Evolutionary conservation across 768 basidiomycete species (phyloP).

Genomic region (Hydnum rufescens): DNA sequence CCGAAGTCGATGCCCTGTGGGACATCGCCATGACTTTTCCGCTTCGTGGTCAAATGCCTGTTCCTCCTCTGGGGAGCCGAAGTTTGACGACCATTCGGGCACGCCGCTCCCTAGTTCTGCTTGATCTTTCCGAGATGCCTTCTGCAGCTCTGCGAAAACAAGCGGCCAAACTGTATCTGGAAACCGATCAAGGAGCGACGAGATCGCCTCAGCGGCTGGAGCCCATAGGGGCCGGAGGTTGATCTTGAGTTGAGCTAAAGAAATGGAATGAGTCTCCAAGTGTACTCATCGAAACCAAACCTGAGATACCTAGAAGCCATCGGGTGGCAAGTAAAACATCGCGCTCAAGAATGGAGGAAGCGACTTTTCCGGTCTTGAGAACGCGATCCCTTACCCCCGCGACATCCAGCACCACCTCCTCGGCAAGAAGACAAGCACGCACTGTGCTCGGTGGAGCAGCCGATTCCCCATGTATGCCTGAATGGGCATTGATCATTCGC

Average conservation of each 20-base stretch:
- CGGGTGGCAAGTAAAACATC: constrained; percentile 41
- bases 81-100: no score
- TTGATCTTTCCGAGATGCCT: background rate
- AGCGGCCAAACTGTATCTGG: constrained; percentile 54
- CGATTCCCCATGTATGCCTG: background rate
- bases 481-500: background rate
- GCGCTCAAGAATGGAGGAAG: constrained; percentile 31
- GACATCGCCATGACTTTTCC: constrained; percentile 16
- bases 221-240: constrained; percentile 83
- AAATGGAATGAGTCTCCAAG: background rate
- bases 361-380: constrained; percentile 53
- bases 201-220: constrained; percentile 51
- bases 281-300: background rate
- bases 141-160: constrained; percentile 46
- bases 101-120: no score
- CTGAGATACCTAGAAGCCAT: constrained; percentile 49
- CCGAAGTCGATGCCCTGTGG: constrained; percentile 1
- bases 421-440: constrained; percentile 43
- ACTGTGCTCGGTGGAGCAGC: background rate
- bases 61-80: no score
- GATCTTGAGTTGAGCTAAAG: constrained; percentile 72
- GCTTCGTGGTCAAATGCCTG: constrained; percentile 6
- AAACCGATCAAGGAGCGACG: constrained; percentile 30
- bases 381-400: constrained; percentile 73
- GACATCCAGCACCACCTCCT: constrained; percentile 58